A percentile compares a stretch with the other conserved stretches of the same genome.
Conservation (phyloP, 2,329 filamentous ascomycete genomes). For the Trichoderma atroviride region DNA sequence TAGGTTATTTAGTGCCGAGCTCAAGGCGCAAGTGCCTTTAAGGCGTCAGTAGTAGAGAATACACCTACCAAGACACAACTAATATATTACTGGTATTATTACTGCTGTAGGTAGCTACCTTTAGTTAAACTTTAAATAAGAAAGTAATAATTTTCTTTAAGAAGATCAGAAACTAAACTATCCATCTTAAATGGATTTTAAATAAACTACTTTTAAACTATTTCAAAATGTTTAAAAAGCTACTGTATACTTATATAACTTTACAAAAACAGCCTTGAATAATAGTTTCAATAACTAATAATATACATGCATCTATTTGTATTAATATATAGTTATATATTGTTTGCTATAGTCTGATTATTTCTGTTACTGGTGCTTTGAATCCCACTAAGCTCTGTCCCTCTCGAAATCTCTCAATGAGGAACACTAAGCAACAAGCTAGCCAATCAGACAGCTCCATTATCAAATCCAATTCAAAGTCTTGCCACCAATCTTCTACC, state of each 20-base stretch:
- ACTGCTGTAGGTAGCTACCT: too few species aligned
- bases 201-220: too few species aligned
- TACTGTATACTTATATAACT: too few species aligned
- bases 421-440: neutral
- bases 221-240: too few species aligned
- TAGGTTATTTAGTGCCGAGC: neutral
- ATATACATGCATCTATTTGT: too few species aligned
- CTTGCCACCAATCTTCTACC: conserved; percentile 41
- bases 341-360: neutral
- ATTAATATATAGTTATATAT: neutral
- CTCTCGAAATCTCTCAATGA: neutral
- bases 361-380: neutral
- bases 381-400: neutral
- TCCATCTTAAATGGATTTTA: too few species aligned
- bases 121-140: too few species aligned
- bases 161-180: too few species aligned
- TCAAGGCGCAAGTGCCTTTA: neutral
- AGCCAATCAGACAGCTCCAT: conserved; percentile 19
- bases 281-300: too few species aligned
- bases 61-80: neutral
- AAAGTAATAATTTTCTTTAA: too few species aligned
- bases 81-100: neutral
- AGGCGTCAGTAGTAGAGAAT: neutral
- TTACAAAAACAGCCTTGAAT: too few species aligned
- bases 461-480: conserved; percentile 20